A percentile compares a stretch with the other conserved stretches of the same genome.
These are phyloP conservation scores for Botrytis cinerea DNA, from an alignment of 2,329 filamentous ascomycete genomes.

Conservation along the genomic window DNA sequence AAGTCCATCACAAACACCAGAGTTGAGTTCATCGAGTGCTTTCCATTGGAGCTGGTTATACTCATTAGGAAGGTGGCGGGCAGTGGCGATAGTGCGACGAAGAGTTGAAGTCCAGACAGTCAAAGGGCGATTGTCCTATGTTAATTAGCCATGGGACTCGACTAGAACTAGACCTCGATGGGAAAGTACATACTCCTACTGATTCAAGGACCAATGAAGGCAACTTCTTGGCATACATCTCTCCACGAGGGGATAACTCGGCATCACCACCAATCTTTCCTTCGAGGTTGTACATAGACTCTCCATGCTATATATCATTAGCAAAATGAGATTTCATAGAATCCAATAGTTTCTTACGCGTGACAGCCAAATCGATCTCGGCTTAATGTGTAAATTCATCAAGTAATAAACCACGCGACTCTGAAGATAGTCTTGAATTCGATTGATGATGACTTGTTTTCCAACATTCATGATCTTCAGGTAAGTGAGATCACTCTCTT, in stretches of 20 bases:
- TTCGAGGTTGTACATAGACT: conserved; percentile 87
- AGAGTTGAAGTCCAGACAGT: conserved; percentile 77
- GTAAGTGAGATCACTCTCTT: conserved; percentile 87
- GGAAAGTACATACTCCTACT: conserved; percentile 67
- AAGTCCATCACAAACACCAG: conserved; percentile 92
- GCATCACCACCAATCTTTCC: conserved; percentile 94
- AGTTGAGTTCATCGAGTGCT: conserved; percentile 94
- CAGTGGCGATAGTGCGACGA: conserved; percentile 86
- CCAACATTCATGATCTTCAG: conserved; percentile 97
- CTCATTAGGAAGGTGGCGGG: conserved; percentile 74
- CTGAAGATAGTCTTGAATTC: conserved; percentile 94
- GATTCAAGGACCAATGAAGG: conserved; percentile 83
- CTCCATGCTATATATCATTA: conserved; percentile 69
- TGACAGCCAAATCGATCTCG: conserved; percentile 94
- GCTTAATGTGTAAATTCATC: conserved; percentile 97
- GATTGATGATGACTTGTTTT: conserved; percentile 95
- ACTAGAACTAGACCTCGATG: background rate
- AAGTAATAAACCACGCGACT: conserved; percentile 97
- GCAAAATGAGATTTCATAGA: conserved; percentile 16
- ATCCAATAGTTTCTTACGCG: conserved; percentile 58
- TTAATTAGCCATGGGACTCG: conserved; percentile 24
- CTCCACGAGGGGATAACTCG: conserved; percentile 78
- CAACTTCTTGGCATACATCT: conserved; percentile 82
- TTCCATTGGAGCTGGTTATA: conserved; percentile 99
- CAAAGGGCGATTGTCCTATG: conserved; percentile 57